Conservation (phyloP, 1,284 basidiomycete genomes). For the Cryptococcus amylolentus region DNA sequence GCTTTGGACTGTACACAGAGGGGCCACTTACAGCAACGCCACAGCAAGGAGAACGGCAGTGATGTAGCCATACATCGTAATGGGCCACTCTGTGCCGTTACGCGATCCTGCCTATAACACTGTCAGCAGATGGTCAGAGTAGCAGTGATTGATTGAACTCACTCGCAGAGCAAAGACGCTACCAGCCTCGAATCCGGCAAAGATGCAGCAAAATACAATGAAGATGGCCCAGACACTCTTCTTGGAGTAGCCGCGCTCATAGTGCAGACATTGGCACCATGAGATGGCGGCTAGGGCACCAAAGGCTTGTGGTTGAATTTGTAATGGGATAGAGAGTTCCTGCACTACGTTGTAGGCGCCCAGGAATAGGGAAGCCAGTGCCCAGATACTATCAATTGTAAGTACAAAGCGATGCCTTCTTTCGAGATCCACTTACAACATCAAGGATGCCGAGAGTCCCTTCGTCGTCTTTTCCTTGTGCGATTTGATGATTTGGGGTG, state of each 20-base stretch:
- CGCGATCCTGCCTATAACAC: slow-evolving; percentile 50
- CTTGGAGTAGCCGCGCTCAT: slow-evolving; percentile 48
- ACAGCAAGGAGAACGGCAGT: slow-evolving; percentile 60
- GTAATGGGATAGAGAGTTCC: slow-evolving; percentile 65
- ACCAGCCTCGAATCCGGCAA: slow-evolving; percentile 61
- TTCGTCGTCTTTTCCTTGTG: slow-evolving; percentile 67
- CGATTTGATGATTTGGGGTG: slow-evolving; percentile 68
- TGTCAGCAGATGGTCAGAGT: neutral
- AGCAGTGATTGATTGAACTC: slow-evolving; percentile 20
- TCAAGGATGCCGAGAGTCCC: slow-evolving; percentile 67
- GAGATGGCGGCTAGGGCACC: slow-evolving; percentile 61
- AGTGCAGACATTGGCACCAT: slow-evolving; percentile 66
- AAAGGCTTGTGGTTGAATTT: slow-evolving; percentile 71
- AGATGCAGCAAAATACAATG: slow-evolving; percentile 48
- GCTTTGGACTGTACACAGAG: neutral
- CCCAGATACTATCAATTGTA: slow-evolving; percentile 56
- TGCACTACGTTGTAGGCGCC: slow-evolving; percentile 69
- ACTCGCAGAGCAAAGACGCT: slow-evolving; percentile 61
- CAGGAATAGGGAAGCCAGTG: slow-evolving; percentile 59
- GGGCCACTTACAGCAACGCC: slow-evolving; percentile 57
- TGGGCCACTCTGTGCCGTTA: slow-evolving; percentile 54
- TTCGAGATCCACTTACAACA: slow-evolving; percentile 52
- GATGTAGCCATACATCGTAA: slow-evolving; percentile 64
- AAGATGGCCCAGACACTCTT: slow-evolving; percentile 50
- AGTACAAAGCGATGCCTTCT: neutral